Base-by-base conservation (phyloP, 805 yeast species). In the Nematodospora valgi region DNA sequence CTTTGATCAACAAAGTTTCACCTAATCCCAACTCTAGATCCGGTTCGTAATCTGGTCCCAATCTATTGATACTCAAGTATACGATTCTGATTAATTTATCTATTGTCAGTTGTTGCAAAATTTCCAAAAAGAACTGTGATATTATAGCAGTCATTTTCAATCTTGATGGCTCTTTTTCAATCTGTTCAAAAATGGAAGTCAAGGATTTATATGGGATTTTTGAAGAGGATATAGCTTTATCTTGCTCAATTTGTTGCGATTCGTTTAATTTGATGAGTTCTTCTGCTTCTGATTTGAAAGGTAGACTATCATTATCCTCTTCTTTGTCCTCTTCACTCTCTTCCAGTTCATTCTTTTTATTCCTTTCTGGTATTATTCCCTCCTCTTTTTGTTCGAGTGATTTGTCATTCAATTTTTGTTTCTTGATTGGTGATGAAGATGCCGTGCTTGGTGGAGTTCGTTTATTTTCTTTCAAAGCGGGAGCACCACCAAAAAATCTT, bases 11-110 rank as follows among this genome's bases (percentile, higher is more conserved):
- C 8, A 93, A 55, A 2, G 94, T 80, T 57, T 93, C 98, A 12
- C 98, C 98, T 2, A 93, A 70, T 0, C 98, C 98, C 17, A 93
- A 67, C 52, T 93, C 98, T 38, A 91, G 64, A 20, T 94, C 97
- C 2, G 72, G 70, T 53, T 87, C 96, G 53, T 93, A 93, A 56
- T 93, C 98, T 0, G 98, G 98, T 0, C 97, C 96, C 7, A 89
- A 63, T 41, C 91, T 68, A 55, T 91, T 91, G 54, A 91, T 88
- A 60, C 85, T 84, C 12, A 93, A 70, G 49, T 91, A 93, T 1
- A 89, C 83, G 2, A 86, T 79, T 37, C 76, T 78, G 5, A 86
- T 70, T 35, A 93, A 60, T 28, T 76, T 69, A n/a, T 59, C 64
- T 5, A 60, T 57, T 2, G 56, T 40, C 20, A 59, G 48, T 28